Base-by-base conservation (phyloP, 2,329 filamentous ascomycete genomes). In the Diaporthe amygdali region DNA sequence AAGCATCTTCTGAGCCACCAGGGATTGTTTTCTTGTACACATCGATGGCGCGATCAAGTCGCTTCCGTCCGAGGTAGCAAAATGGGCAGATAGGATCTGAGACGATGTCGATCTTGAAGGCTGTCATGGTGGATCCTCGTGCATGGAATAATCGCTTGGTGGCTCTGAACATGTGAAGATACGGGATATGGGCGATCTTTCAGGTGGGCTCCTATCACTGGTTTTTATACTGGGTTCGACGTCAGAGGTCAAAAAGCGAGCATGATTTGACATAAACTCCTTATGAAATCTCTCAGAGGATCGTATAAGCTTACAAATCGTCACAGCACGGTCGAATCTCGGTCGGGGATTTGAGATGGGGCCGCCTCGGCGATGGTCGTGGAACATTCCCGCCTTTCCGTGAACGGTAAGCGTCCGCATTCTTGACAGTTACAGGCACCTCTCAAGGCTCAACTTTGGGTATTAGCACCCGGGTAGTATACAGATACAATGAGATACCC, bases 11-110 rank as follows among this genome's bases (percentile, higher is more conserved):
- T 52, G 80, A 78, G 12, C 84, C 88, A 63, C 84, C 82, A 0
- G 92, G 90, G 75, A 94, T 85, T 47, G 86, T 84, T 76, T 88
- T 84, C 77, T 89, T 88, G 83, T 93, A 94, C 37, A 88, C 80
- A 10, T 84, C 79, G 72, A 97, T 96, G 73, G 92, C 94, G 73
- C 88, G 88, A 64, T 92, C 89, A 47, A 97, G 88, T 46, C 93
- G 91, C 74, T 90, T 90, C 79, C 94, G 93, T 81, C 94, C 94
- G 20, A 97, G 85, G 80, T 95, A 96, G 86, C 94, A 93, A 79
- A 85, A 88, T 5, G 94, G 93, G 79, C 94, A 97, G 76, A 96
- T 89, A 2, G 90, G 93, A 82, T 97, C 95, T n/a, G 89, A 94
- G 71, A 95, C 90, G 78, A 94, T 89, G 71, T 92, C 90, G 81